These are phyloP conservation scores for Arctostaphylos glauca DNA, from an alignment of 148 eudicot genomes.

Conservation along the genomic window DNA sequence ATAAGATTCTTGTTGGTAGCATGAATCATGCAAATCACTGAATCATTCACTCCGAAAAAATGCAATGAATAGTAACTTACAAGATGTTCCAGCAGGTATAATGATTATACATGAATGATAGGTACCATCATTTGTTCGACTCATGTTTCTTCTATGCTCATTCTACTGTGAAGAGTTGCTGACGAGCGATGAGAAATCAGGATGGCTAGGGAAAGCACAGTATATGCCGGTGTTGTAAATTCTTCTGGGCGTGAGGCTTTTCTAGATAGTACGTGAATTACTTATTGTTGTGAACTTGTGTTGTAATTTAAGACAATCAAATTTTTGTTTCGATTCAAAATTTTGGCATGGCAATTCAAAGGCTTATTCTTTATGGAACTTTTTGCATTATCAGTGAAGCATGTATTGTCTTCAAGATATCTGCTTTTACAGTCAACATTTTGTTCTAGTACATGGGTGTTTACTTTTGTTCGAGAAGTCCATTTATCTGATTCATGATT, in stretches of 20 bases:
- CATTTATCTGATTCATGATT: neutral
- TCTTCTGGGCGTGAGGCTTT: neutral
- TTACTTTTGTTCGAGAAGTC: neutral
- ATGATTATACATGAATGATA: conserved; percentile 1
- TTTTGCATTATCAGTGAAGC: neutral
- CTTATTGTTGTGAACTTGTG: neutral
- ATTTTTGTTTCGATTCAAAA: neutral
- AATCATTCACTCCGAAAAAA: neutral
- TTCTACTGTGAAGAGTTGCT: neutral
- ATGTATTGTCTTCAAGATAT: neutral
- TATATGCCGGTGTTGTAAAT: too few species aligned
- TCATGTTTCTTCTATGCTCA: neutral
- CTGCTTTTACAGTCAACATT: neutral
- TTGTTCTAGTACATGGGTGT: neutral
- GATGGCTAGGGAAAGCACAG: too few species aligned
- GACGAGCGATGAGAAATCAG: neutral
- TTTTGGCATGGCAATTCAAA: neutral
- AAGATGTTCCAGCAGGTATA: neutral
- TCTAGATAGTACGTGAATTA: neutral
- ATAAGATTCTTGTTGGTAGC: neutral
- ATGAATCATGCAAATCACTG: neutral
- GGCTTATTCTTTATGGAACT: neutral
- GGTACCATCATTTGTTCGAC: neutral
- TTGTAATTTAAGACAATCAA: neutral
- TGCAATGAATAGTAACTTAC: neutral